phyloP scores from a whole-genome alignment of 2,329 filamentous ascomycete species.

The Botryotinia narcissicola region DNA sequence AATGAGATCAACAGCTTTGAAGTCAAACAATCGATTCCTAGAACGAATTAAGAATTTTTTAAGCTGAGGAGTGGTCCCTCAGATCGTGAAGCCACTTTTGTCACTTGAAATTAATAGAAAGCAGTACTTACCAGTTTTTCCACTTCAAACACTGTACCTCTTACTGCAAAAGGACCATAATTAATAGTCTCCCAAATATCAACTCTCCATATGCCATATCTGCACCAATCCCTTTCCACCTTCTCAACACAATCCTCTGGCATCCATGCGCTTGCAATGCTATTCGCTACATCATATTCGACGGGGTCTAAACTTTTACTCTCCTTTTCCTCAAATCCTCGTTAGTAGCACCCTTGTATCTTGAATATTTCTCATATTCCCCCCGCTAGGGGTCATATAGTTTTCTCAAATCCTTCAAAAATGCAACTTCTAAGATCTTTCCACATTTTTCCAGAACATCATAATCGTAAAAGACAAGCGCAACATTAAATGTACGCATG shows the following conservation, averaged over 20 bases:
- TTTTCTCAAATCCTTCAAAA: neutral
- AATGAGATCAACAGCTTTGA: neutral
- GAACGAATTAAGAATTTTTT: neutral
- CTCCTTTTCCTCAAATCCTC: neutral
- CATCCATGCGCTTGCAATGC: neutral
- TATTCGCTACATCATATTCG: neutral
- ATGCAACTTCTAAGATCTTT: no score
- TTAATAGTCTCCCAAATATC: neutral
- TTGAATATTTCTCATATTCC: neutral
- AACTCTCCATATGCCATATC: neutral
- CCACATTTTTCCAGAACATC: neutral
- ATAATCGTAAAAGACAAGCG: neutral
- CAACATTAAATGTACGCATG: neutral
- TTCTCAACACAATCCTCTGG: neutral
- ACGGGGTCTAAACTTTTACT: neutral
- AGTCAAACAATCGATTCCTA: neutral
- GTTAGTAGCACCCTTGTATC: neutral
- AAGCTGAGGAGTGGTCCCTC: neutral
- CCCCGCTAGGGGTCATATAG: neutral
- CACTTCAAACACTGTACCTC: neutral
- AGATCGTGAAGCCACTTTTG: neutral
- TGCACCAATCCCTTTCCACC: neutral
- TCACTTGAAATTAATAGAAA: neutral
- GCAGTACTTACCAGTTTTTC: neutral
- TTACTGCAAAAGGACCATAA: neutral